A percentile compares a stretch with the other conserved stretches of the same genome.
phyloP scores from a whole-genome alignment of 2,329 filamentous ascomycete genomes.

The Fusarium lyarnte region DNA sequence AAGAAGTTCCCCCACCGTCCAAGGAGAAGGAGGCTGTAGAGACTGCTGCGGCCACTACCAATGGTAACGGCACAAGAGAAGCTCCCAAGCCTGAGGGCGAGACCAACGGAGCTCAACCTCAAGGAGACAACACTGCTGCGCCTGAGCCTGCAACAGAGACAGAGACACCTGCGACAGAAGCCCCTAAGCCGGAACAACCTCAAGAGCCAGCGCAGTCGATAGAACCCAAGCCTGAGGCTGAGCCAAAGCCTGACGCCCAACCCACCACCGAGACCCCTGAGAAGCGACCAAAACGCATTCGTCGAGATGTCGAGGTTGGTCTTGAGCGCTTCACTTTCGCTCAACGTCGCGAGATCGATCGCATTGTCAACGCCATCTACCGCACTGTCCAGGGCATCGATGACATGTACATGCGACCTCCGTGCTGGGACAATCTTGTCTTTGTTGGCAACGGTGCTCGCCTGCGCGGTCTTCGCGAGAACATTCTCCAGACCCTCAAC shows the following conservation, averaged over 20 bases:
- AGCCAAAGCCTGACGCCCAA: slow-evolving; percentile 32
- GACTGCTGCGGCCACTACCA: slow-evolving; percentile 10
- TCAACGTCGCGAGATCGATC: slow-evolving; percentile 78
- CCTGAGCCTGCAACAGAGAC: not conserved
- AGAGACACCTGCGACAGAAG: slow-evolving; percentile 28
- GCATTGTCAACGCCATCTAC: slow-evolving; percentile 85
- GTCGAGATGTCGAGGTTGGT: slow-evolving; percentile 79
- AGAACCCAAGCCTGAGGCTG: slow-evolving; percentile 34
- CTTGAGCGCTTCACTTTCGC: slow-evolving; percentile 78
- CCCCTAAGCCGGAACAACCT: slow-evolving; percentile 40
- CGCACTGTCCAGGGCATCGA: slow-evolving; percentile 83
- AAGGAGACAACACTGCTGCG: slow-evolving; percentile 4
- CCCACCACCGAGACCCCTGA: slow-evolving; percentile 49
- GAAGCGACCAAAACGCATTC: slow-evolving; percentile 63
- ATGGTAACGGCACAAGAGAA: slow-evolving; percentile 35
- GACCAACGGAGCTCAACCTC: slow-evolving; percentile 22
- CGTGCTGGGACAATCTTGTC: slow-evolving; percentile 91
- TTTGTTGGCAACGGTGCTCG: slow-evolving; percentile 88
- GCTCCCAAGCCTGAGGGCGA: slow-evolving; percentile 22
- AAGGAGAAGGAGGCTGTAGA: slow-evolving; percentile 45
- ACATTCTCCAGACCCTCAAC: slow-evolving; percentile 80
- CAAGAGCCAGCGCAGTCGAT: slow-evolving; percentile 32
- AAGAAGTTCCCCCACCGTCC: slow-evolving; percentile 55
- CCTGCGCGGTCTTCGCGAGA: slow-evolving; percentile 84
- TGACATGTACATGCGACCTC: slow-evolving; percentile 83